These are phyloP conservation scores for Penicillium parvum DNA, from an alignment of 495 filamentous ascomycete species.

Conservation along the genomic window DNA sequence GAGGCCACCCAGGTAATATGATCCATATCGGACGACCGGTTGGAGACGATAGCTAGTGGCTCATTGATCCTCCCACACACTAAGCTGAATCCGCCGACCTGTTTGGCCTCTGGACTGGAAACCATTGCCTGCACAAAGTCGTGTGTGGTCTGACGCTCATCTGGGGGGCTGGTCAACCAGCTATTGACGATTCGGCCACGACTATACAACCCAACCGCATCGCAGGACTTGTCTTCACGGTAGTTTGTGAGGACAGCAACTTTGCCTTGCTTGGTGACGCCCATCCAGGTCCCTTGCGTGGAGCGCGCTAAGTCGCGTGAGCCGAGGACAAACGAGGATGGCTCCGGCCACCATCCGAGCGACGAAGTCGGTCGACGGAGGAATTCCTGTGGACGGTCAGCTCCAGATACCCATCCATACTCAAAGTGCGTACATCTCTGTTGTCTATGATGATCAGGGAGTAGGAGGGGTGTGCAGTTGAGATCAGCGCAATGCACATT, in stretches of 20 bases:
- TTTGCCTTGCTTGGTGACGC: slow-evolving; percentile 77
- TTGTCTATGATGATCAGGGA: slow-evolving; percentile 88
- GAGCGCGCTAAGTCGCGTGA: slow-evolving; percentile 64
- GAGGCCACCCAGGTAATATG: slow-evolving; percentile 62
- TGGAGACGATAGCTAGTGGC: slow-evolving; percentile 81
- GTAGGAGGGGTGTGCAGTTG: slow-evolving; percentile 87
- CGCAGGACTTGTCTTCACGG: slow-evolving; percentile 55
- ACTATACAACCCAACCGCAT: slow-evolving; percentile 59
- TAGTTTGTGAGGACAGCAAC: slow-evolving; percentile 94
- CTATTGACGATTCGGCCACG: slow-evolving; percentile 81
- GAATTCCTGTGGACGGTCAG: slow-evolving; percentile 58
- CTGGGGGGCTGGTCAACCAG: slow-evolving; percentile 59
- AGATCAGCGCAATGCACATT: slow-evolving; percentile 93
- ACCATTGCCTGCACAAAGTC: slow-evolving; percentile 69
- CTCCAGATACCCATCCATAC: neutral
- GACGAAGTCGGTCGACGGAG: slow-evolving; percentile 80
- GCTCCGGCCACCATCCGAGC: slow-evolving; percentile 76
- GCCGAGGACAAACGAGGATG: slow-evolving; percentile 57
- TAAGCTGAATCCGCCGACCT: slow-evolving; percentile 91
- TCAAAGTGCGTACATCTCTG: too few species aligned
- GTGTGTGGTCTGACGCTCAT: slow-evolving; percentile 39
- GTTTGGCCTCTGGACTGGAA: slow-evolving; percentile 34
- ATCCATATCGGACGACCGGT: slow-evolving; percentile 62
- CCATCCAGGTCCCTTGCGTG: slow-evolving; percentile 86
- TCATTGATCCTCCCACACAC: slow-evolving; percentile 77